Evolutionary conservation across 2,329 filamentous ascomycete species (phyloP).

Genomic region (Pseudocercospora musae): DNA sequence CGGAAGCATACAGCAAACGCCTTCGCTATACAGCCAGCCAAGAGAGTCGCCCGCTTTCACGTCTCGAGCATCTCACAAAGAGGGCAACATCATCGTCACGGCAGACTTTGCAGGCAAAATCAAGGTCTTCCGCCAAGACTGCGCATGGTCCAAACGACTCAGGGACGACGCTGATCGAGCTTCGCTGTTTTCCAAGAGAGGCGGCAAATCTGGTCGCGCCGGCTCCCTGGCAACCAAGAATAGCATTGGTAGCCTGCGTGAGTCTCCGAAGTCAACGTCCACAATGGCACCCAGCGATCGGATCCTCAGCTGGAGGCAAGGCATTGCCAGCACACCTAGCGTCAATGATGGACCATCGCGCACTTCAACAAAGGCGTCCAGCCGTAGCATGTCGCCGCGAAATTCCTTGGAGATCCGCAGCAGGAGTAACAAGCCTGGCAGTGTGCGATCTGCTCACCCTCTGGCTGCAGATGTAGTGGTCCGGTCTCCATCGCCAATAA

Average conservation of each 20-base stretch:
- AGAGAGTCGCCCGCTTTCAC: constrained; percentile 73
- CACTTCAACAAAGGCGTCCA: constrained; percentile 17
- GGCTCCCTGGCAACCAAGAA: constrained; percentile 44
- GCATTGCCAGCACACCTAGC: constrained; percentile 53
- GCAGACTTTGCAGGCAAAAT: constrained; percentile 84
- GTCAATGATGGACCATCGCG: constrained; percentile 39
- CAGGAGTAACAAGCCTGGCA: constrained; percentile 10
- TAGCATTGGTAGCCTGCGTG: constrained; percentile 33
- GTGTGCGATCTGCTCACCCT: constrained; percentile 16
- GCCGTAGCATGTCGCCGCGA: constrained; percentile 49
- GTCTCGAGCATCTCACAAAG: constrained; percentile 68
- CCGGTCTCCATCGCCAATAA: constrained; percentile 19
- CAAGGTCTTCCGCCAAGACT: constrained; percentile 94
- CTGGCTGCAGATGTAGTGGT: constrained; percentile 18
- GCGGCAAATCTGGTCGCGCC: constrained; percentile 48
- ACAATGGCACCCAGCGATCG: constrained; percentile 61
- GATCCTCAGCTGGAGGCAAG: constrained; percentile 84
- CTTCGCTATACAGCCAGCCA: constrained; percentile 36
- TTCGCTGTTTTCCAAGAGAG: constrained; percentile 70
- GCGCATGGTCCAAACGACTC: constrained; percentile 74
- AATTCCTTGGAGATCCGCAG: constrained; percentile 36
- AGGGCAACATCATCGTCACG: constrained; percentile 88
- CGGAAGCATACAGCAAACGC: constrained; percentile 34
- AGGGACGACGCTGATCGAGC: constrained; percentile 71
- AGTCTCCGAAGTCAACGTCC: constrained; percentile 30